These are phyloP conservation scores for Ophiostoma novo-ulmi DNA, from an alignment of 2,329 filamentous ascomycete species.

Conservation along the genomic window DNA sequence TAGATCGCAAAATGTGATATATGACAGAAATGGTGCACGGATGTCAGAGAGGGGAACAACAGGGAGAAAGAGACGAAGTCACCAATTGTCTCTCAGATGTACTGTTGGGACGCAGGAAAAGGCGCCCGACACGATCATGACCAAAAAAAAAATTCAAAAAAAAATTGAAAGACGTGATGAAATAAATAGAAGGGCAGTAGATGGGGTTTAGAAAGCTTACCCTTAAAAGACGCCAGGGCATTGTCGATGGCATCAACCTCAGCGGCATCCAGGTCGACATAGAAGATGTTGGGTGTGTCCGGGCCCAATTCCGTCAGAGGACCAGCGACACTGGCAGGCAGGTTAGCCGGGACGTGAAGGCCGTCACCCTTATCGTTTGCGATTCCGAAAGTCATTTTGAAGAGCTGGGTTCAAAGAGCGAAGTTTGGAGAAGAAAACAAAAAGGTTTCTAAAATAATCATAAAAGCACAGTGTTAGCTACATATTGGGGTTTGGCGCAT, in stretches of 20 bases:
- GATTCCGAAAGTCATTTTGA: not conserved
- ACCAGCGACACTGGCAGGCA: slow-evolving; percentile 17
- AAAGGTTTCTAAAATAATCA: not conserved
- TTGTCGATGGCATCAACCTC: slow-evolving; percentile 29
- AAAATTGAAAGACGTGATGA: not conserved
- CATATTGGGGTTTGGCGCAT: not conserved
- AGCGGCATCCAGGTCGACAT: slow-evolving; percentile 20
- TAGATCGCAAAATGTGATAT: slow-evolving; percentile 9
- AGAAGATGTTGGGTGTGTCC: slow-evolving; percentile 19
- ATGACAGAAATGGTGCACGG: not conserved
- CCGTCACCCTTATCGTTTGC: not conserved
- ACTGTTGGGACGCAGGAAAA: not conserved
- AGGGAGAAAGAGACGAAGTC: not conserved
- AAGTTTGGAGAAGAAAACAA: not conserved
- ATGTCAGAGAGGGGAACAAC: not conserved
- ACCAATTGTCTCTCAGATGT: not conserved
- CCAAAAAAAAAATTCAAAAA: not conserved
- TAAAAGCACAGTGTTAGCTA: not conserved
- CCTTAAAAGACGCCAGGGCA: slow-evolving; percentile 32
- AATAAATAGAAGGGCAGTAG: too few relatives aligned
- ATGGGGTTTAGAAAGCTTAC: slow-evolving; percentile 22
- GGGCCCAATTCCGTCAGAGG: slow-evolving; percentile 23
- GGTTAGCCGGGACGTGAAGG: not conserved
- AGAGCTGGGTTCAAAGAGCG: not conserved
- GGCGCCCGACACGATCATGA: not conserved